phyloP scores from a whole-genome alignment of 2,329 filamentous ascomycete species.

The Aspergillus sp. region DNA sequence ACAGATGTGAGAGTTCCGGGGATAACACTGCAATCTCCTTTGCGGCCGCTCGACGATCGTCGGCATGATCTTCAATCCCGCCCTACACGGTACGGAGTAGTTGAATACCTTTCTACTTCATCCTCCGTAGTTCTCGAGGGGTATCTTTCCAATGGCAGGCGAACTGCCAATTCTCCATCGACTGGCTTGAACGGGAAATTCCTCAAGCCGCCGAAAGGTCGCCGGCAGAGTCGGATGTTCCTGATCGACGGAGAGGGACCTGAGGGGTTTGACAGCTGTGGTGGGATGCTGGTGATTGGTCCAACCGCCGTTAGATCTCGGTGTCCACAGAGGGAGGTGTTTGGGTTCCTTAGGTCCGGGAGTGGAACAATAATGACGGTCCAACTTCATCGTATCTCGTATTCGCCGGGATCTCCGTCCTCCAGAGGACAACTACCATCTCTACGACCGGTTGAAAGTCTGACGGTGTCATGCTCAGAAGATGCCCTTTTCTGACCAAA shows the following conservation, averaged over 20 bases:
- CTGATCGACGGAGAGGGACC: constrained; percentile 11
- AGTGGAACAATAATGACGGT: background rate
- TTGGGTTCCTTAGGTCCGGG: background rate
- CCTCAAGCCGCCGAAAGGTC: constrained; percentile 1
- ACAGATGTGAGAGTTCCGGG: too few relatives aligned
- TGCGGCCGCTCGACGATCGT: background rate
- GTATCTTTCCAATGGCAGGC: too few relatives aligned
- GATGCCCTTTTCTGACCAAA: too few relatives aligned
- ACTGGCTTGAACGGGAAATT: background rate
- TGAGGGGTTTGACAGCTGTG: constrained; percentile 10
- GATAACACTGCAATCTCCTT: background rate
- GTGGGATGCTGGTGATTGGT: background rate
- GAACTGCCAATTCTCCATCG: too few relatives aligned
- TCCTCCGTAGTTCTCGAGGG: too few relatives aligned
- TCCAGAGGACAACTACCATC: background rate
- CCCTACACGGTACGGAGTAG: background rate
- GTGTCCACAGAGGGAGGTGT: background rate
- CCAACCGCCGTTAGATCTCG: background rate
- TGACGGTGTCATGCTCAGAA: too few relatives aligned
- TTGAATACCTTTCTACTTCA: too few relatives aligned
- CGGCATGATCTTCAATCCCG: background rate
- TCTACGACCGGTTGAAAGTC: too few relatives aligned
- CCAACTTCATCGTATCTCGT: background rate
- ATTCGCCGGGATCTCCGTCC: background rate
- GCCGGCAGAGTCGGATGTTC: constrained; percentile 11